Percentiles rank a stretch among this genome's conserved stretches.
Conservation (phyloP, 2,329 filamentous ascomycete genomes). For the Ophioceras dolichostomum region DNA sequence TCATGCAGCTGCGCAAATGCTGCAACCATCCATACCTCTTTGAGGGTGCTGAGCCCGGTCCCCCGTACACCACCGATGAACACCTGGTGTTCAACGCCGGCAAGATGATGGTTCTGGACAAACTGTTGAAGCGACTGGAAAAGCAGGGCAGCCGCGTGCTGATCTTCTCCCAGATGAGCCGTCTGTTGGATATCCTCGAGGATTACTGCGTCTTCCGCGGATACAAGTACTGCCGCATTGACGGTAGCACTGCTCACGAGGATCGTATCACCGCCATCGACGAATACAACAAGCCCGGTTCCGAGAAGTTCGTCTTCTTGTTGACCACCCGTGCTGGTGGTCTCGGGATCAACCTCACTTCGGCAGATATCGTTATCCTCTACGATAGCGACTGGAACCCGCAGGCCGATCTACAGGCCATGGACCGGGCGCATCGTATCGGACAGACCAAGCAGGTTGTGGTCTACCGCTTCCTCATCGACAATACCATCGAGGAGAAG, state of each 20-base stretch:
- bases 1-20: conserved; percentile 98
- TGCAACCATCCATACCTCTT: conserved; percentile 98
- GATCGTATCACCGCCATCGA: conserved; percentile 96
- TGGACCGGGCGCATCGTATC: conserved; percentile 97
- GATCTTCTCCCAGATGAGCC: conserved; percentile 99
- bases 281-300: conserved; percentile 92
- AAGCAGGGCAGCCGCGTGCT: conserved; percentile 86
- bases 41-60: conserved; percentile 91
- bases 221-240: conserved; percentile 94
- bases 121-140: conserved; percentile 71
- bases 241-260: conserved; percentile 92
- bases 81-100: conserved; percentile 88
- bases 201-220: conserved; percentile 96
- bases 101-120: conserved; percentile 96
- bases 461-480: conserved; percentile 93
- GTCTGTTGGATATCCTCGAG: conserved; percentile 89
- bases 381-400: conserved; percentile 99
- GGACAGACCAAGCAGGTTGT: conserved; percentile 97
- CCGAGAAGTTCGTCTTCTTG: conserved; percentile 93
- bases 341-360: conserved; percentile 91
- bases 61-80: conserved; percentile 95
- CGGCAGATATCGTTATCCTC: conserved; percentile 87
- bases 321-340: conserved; percentile 93
- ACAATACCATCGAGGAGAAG: conserved; percentile 97
- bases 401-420: conserved; percentile 94